Evolutionary conservation across 1,139 yeast species (phyloP), one percentile per base, ranked within the genome.

Genomic region (Scheffersomyces quercinus): DNA sequence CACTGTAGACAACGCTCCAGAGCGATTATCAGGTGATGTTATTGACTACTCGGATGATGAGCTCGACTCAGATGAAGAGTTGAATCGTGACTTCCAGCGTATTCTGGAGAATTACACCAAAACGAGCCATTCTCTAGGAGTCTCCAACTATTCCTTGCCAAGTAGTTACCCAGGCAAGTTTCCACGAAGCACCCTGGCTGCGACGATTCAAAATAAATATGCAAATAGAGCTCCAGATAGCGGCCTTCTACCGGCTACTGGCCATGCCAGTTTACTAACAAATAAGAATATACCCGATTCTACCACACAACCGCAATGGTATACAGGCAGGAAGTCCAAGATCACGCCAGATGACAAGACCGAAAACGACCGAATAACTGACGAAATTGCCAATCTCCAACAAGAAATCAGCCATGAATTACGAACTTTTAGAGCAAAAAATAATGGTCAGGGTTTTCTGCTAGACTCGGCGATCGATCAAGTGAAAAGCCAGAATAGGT

Each of bases 1-100:
- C 6, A 24, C 26, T 15, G 28, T 37, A 13, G 12, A 12, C 29
- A 13, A 28, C 26, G 12, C 20, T 9, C 10, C 15, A 24, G 34
- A 14, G 24, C 35, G 28, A 26, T 24, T 24, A 20, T 33, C 40
- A 13, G 37, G 33, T 30, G 41, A 29, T 11, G 32, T 44, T 12
- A 35, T 47, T 10, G 62, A 56, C 36, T 62, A 54, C 39, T 59
- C 65, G 2, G 68, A 62, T 44, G 65, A 60, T 24, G 68, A 63
- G n/a, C 46, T 59, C 40, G 49, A 44, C 31, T 41, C 50, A 3
- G 48, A 47, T 34, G 49, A 44, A 13, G 49, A 47, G n/a, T 40
- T 51, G 42, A 35, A 40, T 13, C 41, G 50, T 7, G 50, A 47
- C 35, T 44, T 43, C 44, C 40, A 44, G 29, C 24, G 38, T 3